phyloP scores from a whole-genome alignment of 139 green algal genomes.

The Chlorella ohadii region DNA sequence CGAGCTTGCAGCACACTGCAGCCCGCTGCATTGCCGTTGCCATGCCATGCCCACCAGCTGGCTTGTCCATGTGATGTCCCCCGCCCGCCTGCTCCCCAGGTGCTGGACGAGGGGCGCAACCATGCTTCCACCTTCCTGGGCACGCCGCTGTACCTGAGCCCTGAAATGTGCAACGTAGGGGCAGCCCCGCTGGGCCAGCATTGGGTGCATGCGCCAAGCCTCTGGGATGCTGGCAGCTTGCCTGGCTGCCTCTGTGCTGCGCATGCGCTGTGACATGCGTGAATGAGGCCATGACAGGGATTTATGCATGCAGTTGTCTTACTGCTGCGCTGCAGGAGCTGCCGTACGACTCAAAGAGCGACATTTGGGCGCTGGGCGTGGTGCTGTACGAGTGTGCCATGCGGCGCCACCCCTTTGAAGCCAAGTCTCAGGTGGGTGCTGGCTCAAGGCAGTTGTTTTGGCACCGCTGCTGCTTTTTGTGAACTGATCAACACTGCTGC shows the following conservation, averaged over 20 bases:
- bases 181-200: background rate
- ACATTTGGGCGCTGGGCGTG: constrained; percentile 26
- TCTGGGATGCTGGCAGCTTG: background rate
- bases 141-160: constrained; percentile 20
- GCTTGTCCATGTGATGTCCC: no score
- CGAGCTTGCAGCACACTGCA: no score
- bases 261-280: no score
- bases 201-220: background rate
- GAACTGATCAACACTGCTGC: no score
- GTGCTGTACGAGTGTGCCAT: constrained; percentile 30
- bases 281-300: no score
- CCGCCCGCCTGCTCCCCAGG: background rate
- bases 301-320: no score
- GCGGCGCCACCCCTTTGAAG: constrained; percentile 13
- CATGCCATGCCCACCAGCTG: no score
- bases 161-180: background rate
- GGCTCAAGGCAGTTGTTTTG: background rate
- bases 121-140: constrained; percentile 20
- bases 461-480: no score
- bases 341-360: constrained; percentile 6
- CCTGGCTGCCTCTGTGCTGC: background rate
- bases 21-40: no score
- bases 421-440: constrained; percentile 17
- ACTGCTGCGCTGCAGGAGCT: constrained; percentile 10
- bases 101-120: constrained; percentile 29